Evolutionary conservation across 2,329 filamentous ascomycete genomes (phyloP).

Genomic region (Pseudocercospora musae): DNA sequence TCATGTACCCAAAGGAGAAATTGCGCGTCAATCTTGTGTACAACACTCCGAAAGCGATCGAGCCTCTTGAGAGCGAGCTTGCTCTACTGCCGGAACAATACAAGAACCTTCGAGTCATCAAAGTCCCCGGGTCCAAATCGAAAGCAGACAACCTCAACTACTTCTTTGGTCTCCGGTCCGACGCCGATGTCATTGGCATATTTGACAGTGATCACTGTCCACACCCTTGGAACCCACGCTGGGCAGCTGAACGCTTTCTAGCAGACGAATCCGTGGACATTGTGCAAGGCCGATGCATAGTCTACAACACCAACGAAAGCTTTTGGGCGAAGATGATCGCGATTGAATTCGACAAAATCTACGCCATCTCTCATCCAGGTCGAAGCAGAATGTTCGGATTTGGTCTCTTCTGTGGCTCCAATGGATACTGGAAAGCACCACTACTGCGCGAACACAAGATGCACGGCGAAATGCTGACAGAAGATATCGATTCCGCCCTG

Average conservation of each 20-base stretch:
- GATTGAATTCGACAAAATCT: constrained; percentile 53
- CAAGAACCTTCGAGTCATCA: constrained; percentile 45
- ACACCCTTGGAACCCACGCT: constrained; percentile 48
- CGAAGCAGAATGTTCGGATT: constrained; percentile 48
- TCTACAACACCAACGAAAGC: constrained; percentile 47
- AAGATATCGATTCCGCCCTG: constrained; percentile 51
- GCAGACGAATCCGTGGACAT: constrained; percentile 44
- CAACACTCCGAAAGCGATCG: constrained; percentile 48
- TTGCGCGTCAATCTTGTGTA: constrained; percentile 50
- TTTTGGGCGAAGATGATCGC: constrained; percentile 48
- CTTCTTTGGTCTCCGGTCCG: constrained; percentile 45
- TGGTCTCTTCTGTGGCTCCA: constrained; percentile 50
- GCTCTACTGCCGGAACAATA: constrained; percentile 38
- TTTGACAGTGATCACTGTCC: constrained; percentile 53
- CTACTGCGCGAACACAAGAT: constrained; percentile 48
- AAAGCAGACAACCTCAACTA: constrained; percentile 53
- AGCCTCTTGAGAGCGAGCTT: constrained; percentile 46
- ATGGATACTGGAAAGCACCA: constrained; percentile 49
- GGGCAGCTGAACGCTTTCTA: constrained; percentile 49
- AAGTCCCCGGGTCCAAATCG: constrained; percentile 48
- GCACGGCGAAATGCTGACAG: constrained; percentile 50
- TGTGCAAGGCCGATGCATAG: constrained; percentile 50
- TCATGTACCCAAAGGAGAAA: constrained; percentile 46
- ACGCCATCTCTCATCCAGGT: constrained; percentile 50
- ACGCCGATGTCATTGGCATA: constrained; percentile 47